Evolutionary conservation across 805 yeast genomes (phyloP).

Genomic region (Ogataea wickerhamii): DNA sequence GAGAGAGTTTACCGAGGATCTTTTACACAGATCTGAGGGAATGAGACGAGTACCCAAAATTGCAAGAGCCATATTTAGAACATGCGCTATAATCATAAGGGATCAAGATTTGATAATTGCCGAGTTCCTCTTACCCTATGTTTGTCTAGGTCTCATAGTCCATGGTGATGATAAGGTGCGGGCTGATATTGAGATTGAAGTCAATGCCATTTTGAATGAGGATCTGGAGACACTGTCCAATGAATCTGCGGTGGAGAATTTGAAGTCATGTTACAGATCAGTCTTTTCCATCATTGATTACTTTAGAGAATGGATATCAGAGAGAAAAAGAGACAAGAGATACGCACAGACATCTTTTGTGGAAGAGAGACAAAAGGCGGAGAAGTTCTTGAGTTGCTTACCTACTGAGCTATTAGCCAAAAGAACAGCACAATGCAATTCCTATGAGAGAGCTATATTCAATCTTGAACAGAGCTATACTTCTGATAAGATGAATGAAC

Average conservation of each 20-base stretch:
- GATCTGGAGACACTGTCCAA: slow-evolving; percentile 44
- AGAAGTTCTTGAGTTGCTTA: slow-evolving; percentile 47
- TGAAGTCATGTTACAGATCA: slow-evolving; percentile 65
- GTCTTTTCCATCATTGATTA: slow-evolving; percentile 80
- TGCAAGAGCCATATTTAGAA: slow-evolving; percentile 49
- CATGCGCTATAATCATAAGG: slow-evolving; percentile 61
- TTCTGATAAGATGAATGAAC: slow-evolving; percentile 30
- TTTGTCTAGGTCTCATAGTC: slow-evolving; percentile 55
- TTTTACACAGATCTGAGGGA: slow-evolving; percentile 44
- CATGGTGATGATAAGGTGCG: slow-evolving; percentile 36
- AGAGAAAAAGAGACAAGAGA: slow-evolving; percentile 32
- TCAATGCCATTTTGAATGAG: slow-evolving; percentile 52
- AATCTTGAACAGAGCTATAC: slow-evolving; percentile 78
- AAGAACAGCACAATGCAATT: slow-evolving; percentile 76
- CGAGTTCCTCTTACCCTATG: slow-evolving; percentile 72
- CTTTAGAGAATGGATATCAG: slow-evolving; percentile 68
- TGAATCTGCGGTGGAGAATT: slow-evolving; percentile 51
- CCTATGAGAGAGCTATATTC: slow-evolving; percentile 82
- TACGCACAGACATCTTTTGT: slow-evolving; percentile 12
- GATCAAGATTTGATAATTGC: slow-evolving; percentile 70
- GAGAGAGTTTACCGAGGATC: slow-evolving; percentile 59
- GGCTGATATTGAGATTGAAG: slow-evolving; percentile 53
- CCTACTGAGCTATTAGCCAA: slow-evolving; percentile 71
- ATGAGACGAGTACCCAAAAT: slow-evolving; percentile 23
- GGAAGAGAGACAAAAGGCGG: slow-evolving; percentile 37